Evolutionary conservation across 2,329 filamentous ascomycete genomes (phyloP), one percentile per base, ranked within the genome.

Genomic region (Phialocephala subalpina): DNA sequence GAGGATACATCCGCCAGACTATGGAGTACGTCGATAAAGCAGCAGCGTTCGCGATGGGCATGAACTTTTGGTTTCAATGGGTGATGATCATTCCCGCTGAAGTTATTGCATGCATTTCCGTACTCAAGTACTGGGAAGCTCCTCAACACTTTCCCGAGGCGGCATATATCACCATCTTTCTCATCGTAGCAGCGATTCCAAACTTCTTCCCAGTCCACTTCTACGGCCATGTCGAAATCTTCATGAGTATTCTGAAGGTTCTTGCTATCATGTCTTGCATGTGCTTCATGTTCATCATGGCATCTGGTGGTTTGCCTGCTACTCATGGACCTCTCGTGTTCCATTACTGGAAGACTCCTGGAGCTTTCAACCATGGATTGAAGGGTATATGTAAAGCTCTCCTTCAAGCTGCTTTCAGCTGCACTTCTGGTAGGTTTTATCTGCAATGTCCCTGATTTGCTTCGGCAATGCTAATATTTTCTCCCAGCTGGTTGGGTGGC

Each of bases 341-440:
- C 33, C 81, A 81, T 33, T 87, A 85, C 78, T 89, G 86, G 86
- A 78, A 82, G 68, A 78, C 86, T 42, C 84, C 84, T 0, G 85
- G 85, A 2, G 84, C 86, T 1, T 83, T 84, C 76, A 71, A 73
- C 58, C 80, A 88, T 72, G 86, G 86, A 5, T 88, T 90, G 80
- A 85, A 87, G 76, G 87, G 87, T 47, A 83, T 89, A 70, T 88
- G 86, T 76, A 81, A 82, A 67, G 85, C 88, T 49, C 88, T 89
- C 70, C 85, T 88, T 63, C 89, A 86, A 40, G 86, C 86, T 20
- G 85, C 86, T 5, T 89, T 89, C 70, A 81, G 86, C 76, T 79
- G 45, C 63, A 89, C 87, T 75, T 81, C 83, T 53, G 87, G 87
- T 70, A 88, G 52, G 69, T 49, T 3, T 49, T 18, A 20, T 25